Percentiles rank a stretch among this genome's conserved stretches.
Evolutionary conservation across 2,329 filamentous ascomycete genomes (phyloP).

Genomic region (Coniochaeta pulveracea): DNA sequence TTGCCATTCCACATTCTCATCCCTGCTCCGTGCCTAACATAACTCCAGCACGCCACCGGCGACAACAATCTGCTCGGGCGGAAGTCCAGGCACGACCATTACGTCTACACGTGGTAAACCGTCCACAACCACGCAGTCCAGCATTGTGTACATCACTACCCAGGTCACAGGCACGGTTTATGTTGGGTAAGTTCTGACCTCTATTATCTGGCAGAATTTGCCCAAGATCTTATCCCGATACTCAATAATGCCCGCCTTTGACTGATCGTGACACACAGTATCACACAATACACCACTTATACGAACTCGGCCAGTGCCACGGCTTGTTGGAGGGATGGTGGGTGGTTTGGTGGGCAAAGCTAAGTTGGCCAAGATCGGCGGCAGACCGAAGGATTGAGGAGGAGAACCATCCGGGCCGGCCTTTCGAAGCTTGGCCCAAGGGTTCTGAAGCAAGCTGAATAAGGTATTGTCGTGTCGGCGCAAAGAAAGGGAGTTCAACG

Average conservation of each 20-base stretch:
- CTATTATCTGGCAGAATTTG: background rate
- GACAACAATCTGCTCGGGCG: conserved; percentile 20
- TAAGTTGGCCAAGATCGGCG: too few relatives aligned
- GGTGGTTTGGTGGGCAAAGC: conserved; percentile 19
- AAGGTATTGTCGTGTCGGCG: too few relatives aligned
- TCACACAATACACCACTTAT: conserved; percentile 21
- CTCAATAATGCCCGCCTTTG: background rate
- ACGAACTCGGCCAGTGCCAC: conserved; percentile 22
- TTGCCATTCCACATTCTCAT: background rate
- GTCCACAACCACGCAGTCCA: conserved; percentile 20
- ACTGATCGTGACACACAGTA: conserved; percentile 12
- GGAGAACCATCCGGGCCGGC: too few relatives aligned
- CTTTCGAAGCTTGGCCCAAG: too few relatives aligned
- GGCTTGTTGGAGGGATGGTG: conserved; percentile 22
- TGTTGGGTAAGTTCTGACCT: conserved; percentile 19
- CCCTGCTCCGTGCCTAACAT: background rate
- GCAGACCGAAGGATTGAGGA: too few relatives aligned
- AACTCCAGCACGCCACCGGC: conserved; percentile 18
- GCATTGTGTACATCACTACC: conserved; percentile 21
- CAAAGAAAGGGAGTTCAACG: too few relatives aligned
- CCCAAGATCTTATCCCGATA: background rate
- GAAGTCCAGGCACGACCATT: conserved; percentile 15
- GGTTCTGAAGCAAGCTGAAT: too few relatives aligned
- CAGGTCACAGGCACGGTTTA: conserved; percentile 22
- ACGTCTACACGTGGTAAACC: conserved; percentile 18